These are phyloP conservation scores for Hypholoma fasciculare DNA, from an alignment of 768 basidiomycete genomes.

Conservation along the genomic window DNA sequence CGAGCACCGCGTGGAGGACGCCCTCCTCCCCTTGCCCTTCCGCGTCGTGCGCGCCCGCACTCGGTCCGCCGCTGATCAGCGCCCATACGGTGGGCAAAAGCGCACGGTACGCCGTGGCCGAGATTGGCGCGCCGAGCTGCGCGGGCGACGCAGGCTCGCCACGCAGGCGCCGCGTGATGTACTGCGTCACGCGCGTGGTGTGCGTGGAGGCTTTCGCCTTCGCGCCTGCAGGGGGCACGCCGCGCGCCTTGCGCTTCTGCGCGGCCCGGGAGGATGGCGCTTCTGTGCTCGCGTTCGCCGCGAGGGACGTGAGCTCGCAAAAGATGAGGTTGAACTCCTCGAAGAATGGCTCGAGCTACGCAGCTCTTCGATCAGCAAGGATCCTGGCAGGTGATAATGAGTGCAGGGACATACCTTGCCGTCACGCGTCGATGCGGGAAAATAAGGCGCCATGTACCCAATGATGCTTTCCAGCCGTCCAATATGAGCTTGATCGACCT, in stretches of 20 bases:
- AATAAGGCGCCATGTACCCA: constrained; percentile 77
- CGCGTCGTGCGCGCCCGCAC: constrained; percentile 14
- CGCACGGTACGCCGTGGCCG: constrained; percentile 56
- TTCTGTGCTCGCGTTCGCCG: constrained; percentile 41
- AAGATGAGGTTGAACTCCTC: constrained; percentile 76
- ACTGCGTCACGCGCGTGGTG: constrained; percentile 54
- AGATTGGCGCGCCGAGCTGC: constrained; percentile 53
- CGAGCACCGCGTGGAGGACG: constrained; percentile 57
- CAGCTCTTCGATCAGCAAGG: constrained; percentile 7
- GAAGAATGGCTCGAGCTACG: constrained; percentile 62
- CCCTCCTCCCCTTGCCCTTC: constrained; percentile 8
- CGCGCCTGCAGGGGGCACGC: constrained; percentile 3
- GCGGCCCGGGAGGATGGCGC: constrained; percentile 11
- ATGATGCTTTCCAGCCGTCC: constrained; percentile 62
- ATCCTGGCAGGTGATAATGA: not conserved
- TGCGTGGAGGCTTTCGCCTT: constrained; percentile 31
- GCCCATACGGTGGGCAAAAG: constrained; percentile 82
- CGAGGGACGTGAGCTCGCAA: constrained; percentile 73
- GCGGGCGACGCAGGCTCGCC: constrained; percentile 44
- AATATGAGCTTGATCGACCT: constrained; percentile 25
- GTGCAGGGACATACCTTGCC: constrained; percentile 47
- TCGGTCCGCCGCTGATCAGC: constrained; percentile 49
- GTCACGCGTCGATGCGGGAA: constrained; percentile 64
- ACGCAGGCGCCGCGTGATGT: constrained; percentile 58
- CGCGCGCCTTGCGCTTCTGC: constrained; percentile 20